phyloP scores from a whole-genome alignment of 441 rosid genomes.

The Adansonia rubrostipa region DNA sequence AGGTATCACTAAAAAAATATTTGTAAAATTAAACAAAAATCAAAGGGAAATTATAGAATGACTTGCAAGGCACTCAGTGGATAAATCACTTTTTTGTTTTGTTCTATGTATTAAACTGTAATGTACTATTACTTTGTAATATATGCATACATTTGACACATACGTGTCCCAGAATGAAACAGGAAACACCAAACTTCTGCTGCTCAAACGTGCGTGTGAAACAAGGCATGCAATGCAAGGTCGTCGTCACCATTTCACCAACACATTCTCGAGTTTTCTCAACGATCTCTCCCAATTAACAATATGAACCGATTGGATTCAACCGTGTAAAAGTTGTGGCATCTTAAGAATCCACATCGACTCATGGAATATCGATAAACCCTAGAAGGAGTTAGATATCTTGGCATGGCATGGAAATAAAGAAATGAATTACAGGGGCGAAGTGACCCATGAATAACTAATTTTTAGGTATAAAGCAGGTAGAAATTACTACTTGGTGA shows the following conservation, averaged over 20 bases:
- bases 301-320: conserved; percentile 14
- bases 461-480: conserved; percentile 14
- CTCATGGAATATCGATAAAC: not conserved
- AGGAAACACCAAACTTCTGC: not conserved
- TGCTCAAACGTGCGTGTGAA: conserved; percentile 1
- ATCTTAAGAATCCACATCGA: not conserved
- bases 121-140: not conserved
- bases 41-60: conserved; percentile 10
- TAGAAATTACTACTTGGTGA: conserved; percentile 6
- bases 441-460: not conserved
- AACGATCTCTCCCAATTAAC: too few relatives aligned
- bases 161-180: conserved; percentile 20
- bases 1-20: too few relatives aligned
- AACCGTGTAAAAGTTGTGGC: conserved; percentile 21
- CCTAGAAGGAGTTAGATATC: not conserved
- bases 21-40: not conserved
- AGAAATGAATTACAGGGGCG: not conserved
- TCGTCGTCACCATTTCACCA: not conserved
- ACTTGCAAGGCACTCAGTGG: conserved; percentile 29
- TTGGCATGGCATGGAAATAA: not conserved
- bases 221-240: not conserved
- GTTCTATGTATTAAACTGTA: not conserved
- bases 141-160: conserved; percentile 7
- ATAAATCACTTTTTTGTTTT: not conserved
- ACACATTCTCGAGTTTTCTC: too few relatives aligned